Percentiles rank a stretch among this genome's conserved stretches.
Conservation (phyloP, 805 yeast genomes). For the Suhomyces sp. region DNA sequence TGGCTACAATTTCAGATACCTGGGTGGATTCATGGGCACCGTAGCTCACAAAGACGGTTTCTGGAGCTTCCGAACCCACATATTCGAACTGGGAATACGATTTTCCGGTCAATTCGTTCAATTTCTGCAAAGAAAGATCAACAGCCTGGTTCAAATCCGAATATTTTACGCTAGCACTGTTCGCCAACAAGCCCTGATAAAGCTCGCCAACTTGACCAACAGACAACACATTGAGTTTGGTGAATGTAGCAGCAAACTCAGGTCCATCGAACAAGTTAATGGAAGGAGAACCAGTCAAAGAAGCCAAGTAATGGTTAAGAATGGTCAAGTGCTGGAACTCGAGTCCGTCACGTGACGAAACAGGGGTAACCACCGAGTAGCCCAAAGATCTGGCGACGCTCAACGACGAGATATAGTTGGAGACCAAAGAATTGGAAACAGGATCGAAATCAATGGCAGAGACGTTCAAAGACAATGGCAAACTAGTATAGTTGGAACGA, state of each 20-base stretch:
- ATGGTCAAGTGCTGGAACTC: conserved; percentile 70
- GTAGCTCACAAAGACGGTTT: conserved; percentile 75
- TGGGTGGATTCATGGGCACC: conserved; percentile 67
- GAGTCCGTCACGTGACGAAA: conserved; percentile 38
- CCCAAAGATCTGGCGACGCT: conserved; percentile 60
- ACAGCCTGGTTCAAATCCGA: conserved; percentile 35
- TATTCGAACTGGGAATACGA: conserved; percentile 64
- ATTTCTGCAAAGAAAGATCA: conserved; percentile 43
- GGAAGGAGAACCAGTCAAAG: conserved; percentile 49
- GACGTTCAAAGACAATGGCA: conserved; percentile 68
- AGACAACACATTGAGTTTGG: conserved; percentile 44
- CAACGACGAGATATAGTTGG: conserved; percentile 63
- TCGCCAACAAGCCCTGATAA: conserved; percentile 35
- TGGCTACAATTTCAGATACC: conserved; percentile 44
- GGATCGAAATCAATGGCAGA: conserved; percentile 74
- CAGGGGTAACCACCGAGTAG: conserved; percentile 68
- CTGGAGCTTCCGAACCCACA: conserved; percentile 59
- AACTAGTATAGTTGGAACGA: conserved; percentile 16
- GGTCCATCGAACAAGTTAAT: conserved; percentile 82
- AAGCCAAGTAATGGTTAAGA: conserved; percentile 60
- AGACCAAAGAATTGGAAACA: conserved; percentile 47
- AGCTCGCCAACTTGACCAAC: conserved; percentile 40
- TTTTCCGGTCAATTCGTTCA: conserved; percentile 57
- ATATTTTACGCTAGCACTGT: conserved; percentile 19
- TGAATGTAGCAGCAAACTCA: conserved; percentile 51